Percentiles rank a stretch among this genome's conserved stretches.
phyloP scores from a whole-genome alignment of 2,329 filamentous ascomycete genomes.

The Apiospora marii region DNA sequence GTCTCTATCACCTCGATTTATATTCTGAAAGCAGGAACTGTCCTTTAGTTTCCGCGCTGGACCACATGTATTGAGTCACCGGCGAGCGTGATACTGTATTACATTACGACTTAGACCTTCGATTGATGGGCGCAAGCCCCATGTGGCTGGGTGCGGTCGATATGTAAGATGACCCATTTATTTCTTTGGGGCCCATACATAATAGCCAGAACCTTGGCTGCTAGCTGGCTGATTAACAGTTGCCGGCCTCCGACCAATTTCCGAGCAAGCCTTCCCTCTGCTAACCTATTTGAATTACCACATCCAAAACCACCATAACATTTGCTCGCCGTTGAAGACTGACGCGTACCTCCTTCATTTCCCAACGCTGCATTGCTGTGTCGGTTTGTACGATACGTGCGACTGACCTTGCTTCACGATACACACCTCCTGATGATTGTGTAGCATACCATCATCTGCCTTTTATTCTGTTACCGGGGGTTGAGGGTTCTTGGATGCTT shows the following conservation, averaged over 20 bases:
- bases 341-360: conserved; percentile 3
- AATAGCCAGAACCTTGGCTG: neutral
- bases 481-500: conserved; percentile 2
- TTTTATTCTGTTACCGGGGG: conserved; percentile 1
- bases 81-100: conserved; percentile 5
- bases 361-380: neutral
- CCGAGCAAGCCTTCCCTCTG: neutral
- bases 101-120: neutral
- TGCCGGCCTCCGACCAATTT: conserved; percentile 13
- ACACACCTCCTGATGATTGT: conserved; percentile 15
- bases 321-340: neutral
- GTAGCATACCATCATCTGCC: neutral
- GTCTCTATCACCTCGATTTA: neutral
- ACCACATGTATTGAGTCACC: neutral
- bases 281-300: neutral
- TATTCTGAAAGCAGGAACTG: neutral
- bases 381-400: conserved; percentile 18
- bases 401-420: conserved; percentile 9
- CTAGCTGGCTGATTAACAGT: neutral
- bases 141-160: neutral
- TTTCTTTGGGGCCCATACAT: neutral
- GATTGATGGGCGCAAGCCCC: neutral
- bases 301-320: neutral
- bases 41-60: neutral
- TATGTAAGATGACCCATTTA: neutral